Evolutionary conservation across 805 yeast genomes (phyloP), one percentile per base, ranked within the genome.

Genomic region (Candida alai): DNA sequence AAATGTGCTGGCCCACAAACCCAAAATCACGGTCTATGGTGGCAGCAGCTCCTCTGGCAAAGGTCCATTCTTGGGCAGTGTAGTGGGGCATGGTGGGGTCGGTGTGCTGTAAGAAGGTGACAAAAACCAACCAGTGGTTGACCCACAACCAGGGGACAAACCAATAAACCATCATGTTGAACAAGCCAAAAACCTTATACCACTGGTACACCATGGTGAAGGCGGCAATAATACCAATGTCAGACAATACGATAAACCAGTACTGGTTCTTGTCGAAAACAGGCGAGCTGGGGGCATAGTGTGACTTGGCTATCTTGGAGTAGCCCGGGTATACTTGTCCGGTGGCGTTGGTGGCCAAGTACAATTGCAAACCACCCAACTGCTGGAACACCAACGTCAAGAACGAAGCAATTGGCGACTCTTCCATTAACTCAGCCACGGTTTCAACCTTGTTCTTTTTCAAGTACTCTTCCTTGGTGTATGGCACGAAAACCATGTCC

Each of bases 31-130:
- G 65, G 53, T 76, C 83, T 42, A 76, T 73, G 23, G 83, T 76
- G 28, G 80, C 74, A 42, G 81, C 81, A 6, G 83, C 80, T 54
- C 83, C 83, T 49, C 77, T 65, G 37, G 81, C 81, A 45, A 76
- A 76, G 38, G 70, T 76, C 83, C 83, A 76, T 56, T 74, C 71
- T 12, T 54, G 49, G 34, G 66, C 70, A 30, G 66, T 71, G 54
- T 76, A 76, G 51, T 76, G 83, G 24, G 82, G 80, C 68, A 75
- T 62, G 2, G 69, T 54, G 31, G 78, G 71, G 52, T 75, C 80
- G 13, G 81, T 70, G 56, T 76, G 83, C 58, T 76, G 83, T 45
- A 76, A 65, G 57, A 65, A 76, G 13, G 83, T 76, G 43, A 76
- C 74, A 47, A 76, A 72, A 24, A 76, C 82, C 50, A 76, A 65